A percentile compares a stretch with the other conserved stretches of the same genome.
These are phyloP conservation scores for Encephalitozoon hellem DNA, from an alignment of 371 early-diverging fungal genomes.

Conservation along the genomic window DNA sequence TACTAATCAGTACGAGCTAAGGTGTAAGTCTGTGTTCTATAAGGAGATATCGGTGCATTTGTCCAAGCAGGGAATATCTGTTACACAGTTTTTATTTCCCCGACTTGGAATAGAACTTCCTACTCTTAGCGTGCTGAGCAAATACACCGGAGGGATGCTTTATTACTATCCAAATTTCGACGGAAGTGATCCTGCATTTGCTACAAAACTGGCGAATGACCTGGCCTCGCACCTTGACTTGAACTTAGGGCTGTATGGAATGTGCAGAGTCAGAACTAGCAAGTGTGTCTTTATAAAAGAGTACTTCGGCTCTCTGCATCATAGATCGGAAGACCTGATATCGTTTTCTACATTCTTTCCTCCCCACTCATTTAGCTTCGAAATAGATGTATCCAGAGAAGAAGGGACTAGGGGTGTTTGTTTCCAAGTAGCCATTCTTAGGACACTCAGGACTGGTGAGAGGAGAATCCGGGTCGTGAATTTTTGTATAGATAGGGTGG, in stretches of 20 bases:
- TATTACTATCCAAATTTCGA: conserved; percentile 87
- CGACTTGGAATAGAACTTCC: conserved; percentile 78
- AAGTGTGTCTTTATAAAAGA: conserved; percentile 63
- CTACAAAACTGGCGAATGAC: conserved; percentile 75
- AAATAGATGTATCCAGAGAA: conserved; percentile 73
- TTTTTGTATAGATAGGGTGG: conserved; percentile 69
- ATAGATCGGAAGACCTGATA: conserved; percentile 81
- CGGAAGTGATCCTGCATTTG: conserved; percentile 72
- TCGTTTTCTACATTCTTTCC: conserved; percentile 83
- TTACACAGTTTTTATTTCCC: conserved; percentile 82
- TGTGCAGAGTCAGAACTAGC: conserved; percentile 80
- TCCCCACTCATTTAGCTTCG: conserved; percentile 79
- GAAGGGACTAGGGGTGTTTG: conserved; percentile 70
- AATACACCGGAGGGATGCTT: conserved; percentile 82
- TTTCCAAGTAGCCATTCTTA: conserved; percentile 87
- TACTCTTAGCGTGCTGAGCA: conserved; percentile 67
- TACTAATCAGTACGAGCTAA: not conserved
- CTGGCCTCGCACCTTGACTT: conserved; percentile 70
- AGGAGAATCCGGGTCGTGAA: conserved; percentile 88
- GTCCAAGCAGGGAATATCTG: conserved; percentile 74
- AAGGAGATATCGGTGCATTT: conserved; percentile 81
- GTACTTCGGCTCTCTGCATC: conserved; percentile 65
- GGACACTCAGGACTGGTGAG: conserved; percentile 69
- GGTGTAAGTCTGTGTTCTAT: conserved; percentile 65
- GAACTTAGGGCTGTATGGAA: conserved; percentile 80